Conservation (phyloP, 495 filamentous ascomycete genomes). For the Aspergillus mulundensis region DNA sequence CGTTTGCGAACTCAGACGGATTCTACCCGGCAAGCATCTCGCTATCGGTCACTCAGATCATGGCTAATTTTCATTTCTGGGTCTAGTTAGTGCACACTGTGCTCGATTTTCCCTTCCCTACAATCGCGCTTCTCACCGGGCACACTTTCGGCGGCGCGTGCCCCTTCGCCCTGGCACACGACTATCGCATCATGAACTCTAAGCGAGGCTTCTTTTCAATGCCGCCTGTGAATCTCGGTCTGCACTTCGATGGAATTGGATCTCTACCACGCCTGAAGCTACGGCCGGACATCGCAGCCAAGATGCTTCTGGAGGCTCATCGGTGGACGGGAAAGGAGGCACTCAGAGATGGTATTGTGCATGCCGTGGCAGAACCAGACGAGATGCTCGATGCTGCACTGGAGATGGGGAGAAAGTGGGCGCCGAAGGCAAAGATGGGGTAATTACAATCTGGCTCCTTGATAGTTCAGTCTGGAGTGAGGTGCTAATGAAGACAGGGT, state of each 20-base stretch:
- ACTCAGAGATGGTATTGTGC: conserved; percentile 46
- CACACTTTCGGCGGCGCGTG: conserved; percentile 51
- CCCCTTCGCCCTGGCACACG: conserved; percentile 44
- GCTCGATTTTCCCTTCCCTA: conserved; percentile 49
- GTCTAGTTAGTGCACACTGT: conserved; percentile 42
- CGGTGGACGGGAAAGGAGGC: conserved; percentile 48
- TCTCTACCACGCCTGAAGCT: conserved; percentile 45
- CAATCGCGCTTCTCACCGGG: conserved; percentile 47
- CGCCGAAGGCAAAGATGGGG: conserved; percentile 47
- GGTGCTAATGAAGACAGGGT: conserved; percentile 24
- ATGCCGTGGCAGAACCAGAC: conserved; percentile 42
- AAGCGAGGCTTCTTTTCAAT: conserved; percentile 45
- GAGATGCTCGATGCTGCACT: conserved; percentile 43
- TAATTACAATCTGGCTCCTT: conserved; percentile 12
- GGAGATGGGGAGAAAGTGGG: conserved; percentile 35
- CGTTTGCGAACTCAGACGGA: conserved; percentile 47
- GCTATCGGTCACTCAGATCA: too few species aligned
- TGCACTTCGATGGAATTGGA: conserved; percentile 50
- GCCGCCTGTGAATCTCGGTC: conserved; percentile 47
- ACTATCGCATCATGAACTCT: conserved; percentile 51
- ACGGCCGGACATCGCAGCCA: conserved; percentile 41
- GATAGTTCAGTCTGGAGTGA: background rate
- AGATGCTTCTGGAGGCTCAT: conserved; percentile 50
- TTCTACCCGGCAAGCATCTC: conserved; percentile 35
- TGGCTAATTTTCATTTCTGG: too few species aligned